Evolutionary conservation across 2,329 filamentous ascomycete species (phyloP), one percentile per base, ranked within the genome.

Genomic region (Colletotrichum limetticola): DNA sequence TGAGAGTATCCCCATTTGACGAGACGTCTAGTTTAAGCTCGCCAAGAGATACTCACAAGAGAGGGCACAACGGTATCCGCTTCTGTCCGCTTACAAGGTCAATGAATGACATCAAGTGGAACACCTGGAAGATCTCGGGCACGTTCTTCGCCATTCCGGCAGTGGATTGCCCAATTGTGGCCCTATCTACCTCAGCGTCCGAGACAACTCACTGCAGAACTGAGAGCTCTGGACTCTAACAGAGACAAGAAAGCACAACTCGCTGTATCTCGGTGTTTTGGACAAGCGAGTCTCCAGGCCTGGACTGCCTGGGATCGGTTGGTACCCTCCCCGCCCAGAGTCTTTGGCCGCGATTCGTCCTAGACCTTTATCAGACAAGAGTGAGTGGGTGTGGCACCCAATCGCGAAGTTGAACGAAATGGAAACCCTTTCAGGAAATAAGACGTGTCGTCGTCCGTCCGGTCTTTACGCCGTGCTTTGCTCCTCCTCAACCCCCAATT

Each of bases 371-470:
- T 8, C 53, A 22, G 49, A 11, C 37, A 58, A 32, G 30, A 52
- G n/a, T n/a, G 59, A 42, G 37, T 42, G 37, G 14, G 37, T 42
- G 37, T 59, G 59, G 46, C 53, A 55, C 30, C 55, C 42, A 26
- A 32, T 24, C 9, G 46, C 61, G 30, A 37, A 53, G 30, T 26
- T 37, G 49, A 61, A 61, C 71, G 71, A 73, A 28, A 24, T 71
- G 71, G 30, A 66, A 71, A 71, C 66, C 66, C 52, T 30, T 71
- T 71, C 37, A 32, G 66, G 66, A 61, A 55, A 14, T 30, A 42
- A 30, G 26, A 58, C 16, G n/a, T 49, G 62, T 66, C 30, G 32
- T 71, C 56, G 19, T 37, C 66, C 8, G 32, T 66, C 65, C 19
- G 42, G 42, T 49, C 42, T 19, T n/a, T 65, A 30, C 32, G 32